Percentiles rank a stretch among this genome's conserved stretches.
Conservation (phyloP, 2,329 filamentous ascomycete species). For the Geoglossum cookeanum region DNA sequence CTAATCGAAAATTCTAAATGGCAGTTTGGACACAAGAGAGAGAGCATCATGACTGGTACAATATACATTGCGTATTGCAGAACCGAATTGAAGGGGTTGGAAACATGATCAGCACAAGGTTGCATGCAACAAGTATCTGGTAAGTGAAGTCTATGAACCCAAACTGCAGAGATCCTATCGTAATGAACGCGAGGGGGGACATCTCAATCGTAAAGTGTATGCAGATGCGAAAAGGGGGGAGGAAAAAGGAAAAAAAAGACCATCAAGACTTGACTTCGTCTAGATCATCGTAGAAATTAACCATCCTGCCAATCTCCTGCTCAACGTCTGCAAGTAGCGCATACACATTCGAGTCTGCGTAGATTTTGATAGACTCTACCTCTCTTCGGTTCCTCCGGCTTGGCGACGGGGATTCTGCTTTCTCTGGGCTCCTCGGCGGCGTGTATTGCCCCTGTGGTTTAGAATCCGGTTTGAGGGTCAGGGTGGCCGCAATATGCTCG, state of each 20-base stretch:
- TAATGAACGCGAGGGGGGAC: background rate
- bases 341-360: constrained; percentile 48
- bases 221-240: background rate
- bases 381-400: constrained; percentile 19
- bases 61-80: no score
- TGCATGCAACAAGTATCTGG: no score
- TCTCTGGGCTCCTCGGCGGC: constrained; percentile 40
- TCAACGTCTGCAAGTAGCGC: constrained; percentile 48
- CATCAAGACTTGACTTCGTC: background rate
- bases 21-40: no score
- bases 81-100: no score
- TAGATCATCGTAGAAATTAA: constrained; percentile 2
- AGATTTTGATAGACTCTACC: constrained; percentile 48
- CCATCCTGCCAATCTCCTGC: constrained; percentile 32
- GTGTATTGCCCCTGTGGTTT: constrained; percentile 11
- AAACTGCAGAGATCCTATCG: no score
- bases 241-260: background rate
- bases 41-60: no score
- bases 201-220: background rate
- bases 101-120: no score
- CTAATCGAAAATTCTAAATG: no score
- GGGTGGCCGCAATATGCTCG: constrained; percentile 59
- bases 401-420: constrained; percentile 16
- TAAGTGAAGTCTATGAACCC: no score
- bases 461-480: constrained; percentile 24